Base-by-base conservation (phyloP, 192 early-diverging fungal species). In the Backusella tuberculispora region DNA sequence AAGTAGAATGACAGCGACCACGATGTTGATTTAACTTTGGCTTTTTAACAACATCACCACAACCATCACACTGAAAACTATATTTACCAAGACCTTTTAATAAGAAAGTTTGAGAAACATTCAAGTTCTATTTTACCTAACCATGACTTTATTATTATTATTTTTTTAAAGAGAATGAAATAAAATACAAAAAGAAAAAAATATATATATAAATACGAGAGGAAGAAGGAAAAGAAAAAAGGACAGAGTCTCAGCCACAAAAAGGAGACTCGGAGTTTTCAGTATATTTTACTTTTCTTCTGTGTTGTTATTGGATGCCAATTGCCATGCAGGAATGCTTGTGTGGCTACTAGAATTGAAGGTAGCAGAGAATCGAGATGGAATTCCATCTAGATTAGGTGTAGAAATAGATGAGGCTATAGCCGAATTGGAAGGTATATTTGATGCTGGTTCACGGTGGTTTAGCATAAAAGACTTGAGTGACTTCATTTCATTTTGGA, bases 401-500 rank as follows among this genome's bases (percentile, higher is more conserved):
- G 66, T 77, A 15, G 76, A 42, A 10, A 76, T 26, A 14, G 78
- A 29, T 26, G 74, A 21, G 5, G 64, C 26, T 12, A 80, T 78
- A 1, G 78, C 78, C 64, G 85, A 80, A 43, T 85, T 79, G 14
- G 83, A 64, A 26, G 82, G 65, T 2, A 80, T 69, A 65, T 84
- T 81, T 21, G 46, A 15, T 64, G 50, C 46, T 64, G 46, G 64
- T 10, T 77, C 76, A 65, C 71, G 60, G 43, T 95, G 91, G 80
- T 91, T 98, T 38, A 97, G 76, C 63, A 99, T 81, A 71, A 97
- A 85, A 67, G 90, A 95, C 75, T 97, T 95, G 46, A 99, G 86
- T 19, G 93, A 95, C 81, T 96, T 97, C 78, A 99, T 89, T 78
- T 99, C 98, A 19, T 85, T 87, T 81, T 99, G 98, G 19, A 99